Evolutionary conservation across 192 early-diverging fungal genomes (phyloP), one percentile per base, ranked within the genome.

Genomic region (Entrophospora sp.): DNA sequence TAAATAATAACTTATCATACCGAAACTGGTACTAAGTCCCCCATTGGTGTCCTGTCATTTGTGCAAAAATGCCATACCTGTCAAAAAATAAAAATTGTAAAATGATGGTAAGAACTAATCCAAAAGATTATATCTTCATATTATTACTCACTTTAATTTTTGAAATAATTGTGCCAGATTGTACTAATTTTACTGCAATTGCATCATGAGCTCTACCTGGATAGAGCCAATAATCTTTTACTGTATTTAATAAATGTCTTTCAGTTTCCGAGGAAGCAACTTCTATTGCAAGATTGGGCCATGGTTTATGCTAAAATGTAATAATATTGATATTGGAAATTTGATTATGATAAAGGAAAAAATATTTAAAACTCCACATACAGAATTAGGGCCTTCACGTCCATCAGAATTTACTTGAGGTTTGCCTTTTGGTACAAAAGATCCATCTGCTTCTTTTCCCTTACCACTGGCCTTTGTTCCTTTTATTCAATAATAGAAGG

Each of bases 361-460:
- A 53, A 53, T 53, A 53, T 53, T 53, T 53, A 53, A 53, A 53
- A 53, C 28, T 53, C 25, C 25, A 53, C 51, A 53, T 53, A 53
- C 51, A 53, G 51, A 53, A 53, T 34, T 30, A 28, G 51, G 51
- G 24, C 58, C 34, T n/a, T 60, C 58, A 42, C 37, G 18, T 28
- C 58, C 58, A 60, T 40, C 40, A 40, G 58, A 42, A 27, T 37
- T 42, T 37, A 42, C 14, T 38, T 42, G 16, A 60, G 37, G 36
- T 6, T 31, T 37, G 2, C 25, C 24, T 9, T 7, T 22, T 42
- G 58, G 38, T 27, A 24, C 18, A 43, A 60, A 60, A 27, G 58
- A 40, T 40, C 20, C 36, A 60, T 40, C 37, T 0, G 58, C 8
- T 42, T 60, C 58, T 60, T 42, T 60, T 37, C 57, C 57, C 32